Evolutionary conservation across 495 filamentous ascomycete genomes (phyloP).

Genomic region (Copromyces sp.): DNA sequence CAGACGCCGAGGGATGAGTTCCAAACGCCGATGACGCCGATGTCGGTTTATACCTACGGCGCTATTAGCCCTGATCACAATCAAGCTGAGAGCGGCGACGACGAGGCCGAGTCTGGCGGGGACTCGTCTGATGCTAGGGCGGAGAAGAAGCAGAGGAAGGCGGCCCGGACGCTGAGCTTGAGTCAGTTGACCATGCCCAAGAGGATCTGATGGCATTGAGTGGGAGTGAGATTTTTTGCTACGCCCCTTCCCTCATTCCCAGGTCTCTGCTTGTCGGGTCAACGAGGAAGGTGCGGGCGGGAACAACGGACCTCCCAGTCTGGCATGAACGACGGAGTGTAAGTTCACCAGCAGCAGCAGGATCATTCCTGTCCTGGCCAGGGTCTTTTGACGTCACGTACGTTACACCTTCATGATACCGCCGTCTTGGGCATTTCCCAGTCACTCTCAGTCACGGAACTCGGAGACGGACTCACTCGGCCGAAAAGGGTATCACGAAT

Average conservation of each 20-base stretch:
- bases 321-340: background rate
- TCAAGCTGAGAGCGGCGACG: conserved; percentile 12
- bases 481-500: background rate
- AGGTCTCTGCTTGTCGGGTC: background rate
- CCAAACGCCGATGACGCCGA: background rate
- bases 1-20: conserved; percentile 35
- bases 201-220: conserved; percentile 5
- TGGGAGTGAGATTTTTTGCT: background rate
- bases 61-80: conserved; percentile 32
- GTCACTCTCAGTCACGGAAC: background rate
- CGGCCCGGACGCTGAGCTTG: conserved; percentile 38
- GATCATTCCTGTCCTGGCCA: background rate
- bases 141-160: conserved; percentile 24
- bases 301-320: background rate
- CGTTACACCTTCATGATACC: background rate
- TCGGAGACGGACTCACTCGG: background rate
- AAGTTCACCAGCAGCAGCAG: background rate
- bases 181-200: conserved; percentile 39
- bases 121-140: conserved; percentile 11
- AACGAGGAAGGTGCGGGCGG: background rate
- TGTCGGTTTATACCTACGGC: conserved; percentile 25
- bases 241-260: background rate
- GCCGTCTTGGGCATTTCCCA: background rate
- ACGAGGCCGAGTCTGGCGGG: conserved; percentile 8
- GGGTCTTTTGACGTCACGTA: background rate